phyloP scores from a whole-genome alignment of 2,329 filamentous ascomycete species.

The Xylaria sp. region DNA sequence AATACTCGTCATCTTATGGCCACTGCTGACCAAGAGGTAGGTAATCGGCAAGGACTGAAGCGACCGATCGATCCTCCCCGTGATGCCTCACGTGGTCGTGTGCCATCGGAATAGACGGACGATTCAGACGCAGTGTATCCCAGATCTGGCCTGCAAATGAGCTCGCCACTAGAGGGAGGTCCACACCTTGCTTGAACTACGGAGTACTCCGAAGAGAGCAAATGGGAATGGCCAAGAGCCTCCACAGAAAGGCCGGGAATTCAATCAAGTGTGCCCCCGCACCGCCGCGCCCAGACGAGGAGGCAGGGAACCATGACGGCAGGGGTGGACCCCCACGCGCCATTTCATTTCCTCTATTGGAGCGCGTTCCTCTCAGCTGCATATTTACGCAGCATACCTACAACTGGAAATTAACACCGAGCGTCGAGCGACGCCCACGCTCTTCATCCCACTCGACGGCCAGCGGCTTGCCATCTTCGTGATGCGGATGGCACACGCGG shows the following conservation, averaged over 20 bases:
- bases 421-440: constrained; percentile 36
- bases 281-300: constrained; percentile 24
- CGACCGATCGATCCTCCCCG: neutral
- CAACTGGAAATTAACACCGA: constrained; percentile 39
- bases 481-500: constrained; percentile 30
- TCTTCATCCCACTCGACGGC: constrained; percentile 31
- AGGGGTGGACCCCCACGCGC: constrained; percentile 37
- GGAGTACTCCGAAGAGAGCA: constrained; percentile 14
- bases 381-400: constrained; percentile 17
- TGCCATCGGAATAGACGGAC: constrained; percentile 21
- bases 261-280: constrained; percentile 21
- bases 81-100: constrained; percentile 25
- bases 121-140: constrained; percentile 8
- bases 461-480: constrained; percentile 35
- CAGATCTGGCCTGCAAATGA: constrained; percentile 13
- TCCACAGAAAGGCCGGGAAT: constrained; percentile 16
- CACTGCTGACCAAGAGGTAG: constrained; percentile 13
- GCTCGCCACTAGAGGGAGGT: neutral
- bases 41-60: neutral
- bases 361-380: constrained; percentile 33
- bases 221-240: constrained; percentile 16
- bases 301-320: neutral
- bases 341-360: constrained; percentile 36
- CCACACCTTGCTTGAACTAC: constrained; percentile 13
- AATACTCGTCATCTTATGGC: neutral